phyloP scores from a whole-genome alignment of 139 green algal genomes.

The Protoeuglena noctilucae region DNA sequence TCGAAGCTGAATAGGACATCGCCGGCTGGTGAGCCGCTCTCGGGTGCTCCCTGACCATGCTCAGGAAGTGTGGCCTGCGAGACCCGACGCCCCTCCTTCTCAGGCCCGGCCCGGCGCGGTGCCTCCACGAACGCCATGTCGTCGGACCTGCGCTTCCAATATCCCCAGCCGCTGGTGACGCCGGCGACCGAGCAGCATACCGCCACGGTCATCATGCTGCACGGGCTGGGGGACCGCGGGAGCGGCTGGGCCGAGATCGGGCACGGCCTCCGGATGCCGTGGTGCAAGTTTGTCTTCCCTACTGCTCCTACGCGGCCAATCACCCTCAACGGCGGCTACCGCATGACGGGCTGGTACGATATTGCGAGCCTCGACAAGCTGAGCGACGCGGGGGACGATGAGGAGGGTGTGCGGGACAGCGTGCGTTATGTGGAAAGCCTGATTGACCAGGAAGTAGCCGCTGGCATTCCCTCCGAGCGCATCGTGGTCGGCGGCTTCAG shows the following conservation, averaged over 20 bases:
- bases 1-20: no score
- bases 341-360: conserved; percentile 36
- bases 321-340: conserved; percentile 26
- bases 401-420: conserved; percentile 9
- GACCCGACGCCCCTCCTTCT: no score
- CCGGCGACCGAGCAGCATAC: not conserved
- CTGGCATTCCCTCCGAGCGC: not conserved
- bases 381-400: conserved; percentile 7
- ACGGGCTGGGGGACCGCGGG: conserved; percentile 26
- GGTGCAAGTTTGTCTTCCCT: conserved; percentile 27
- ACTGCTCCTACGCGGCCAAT: conserved; percentile 27
- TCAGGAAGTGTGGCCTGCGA: no score
- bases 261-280: conserved; percentile 13
- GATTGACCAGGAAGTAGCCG: conserved; percentile 11
- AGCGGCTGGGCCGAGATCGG: conserved; percentile 19
- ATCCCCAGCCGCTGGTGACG: not conserved
- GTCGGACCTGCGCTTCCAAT: no score
- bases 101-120: no score
- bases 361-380: conserved; percentile 14
- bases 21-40: no score
- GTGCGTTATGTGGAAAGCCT: conserved; percentile 10
- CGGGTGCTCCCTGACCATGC: no score
- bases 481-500: conserved; percentile 8
- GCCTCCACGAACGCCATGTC: no score
- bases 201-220: conserved; percentile 17